Evolutionary conservation across 2,329 filamentous ascomycete species (phyloP).

Genomic region (Colletotrichum sp.): DNA sequence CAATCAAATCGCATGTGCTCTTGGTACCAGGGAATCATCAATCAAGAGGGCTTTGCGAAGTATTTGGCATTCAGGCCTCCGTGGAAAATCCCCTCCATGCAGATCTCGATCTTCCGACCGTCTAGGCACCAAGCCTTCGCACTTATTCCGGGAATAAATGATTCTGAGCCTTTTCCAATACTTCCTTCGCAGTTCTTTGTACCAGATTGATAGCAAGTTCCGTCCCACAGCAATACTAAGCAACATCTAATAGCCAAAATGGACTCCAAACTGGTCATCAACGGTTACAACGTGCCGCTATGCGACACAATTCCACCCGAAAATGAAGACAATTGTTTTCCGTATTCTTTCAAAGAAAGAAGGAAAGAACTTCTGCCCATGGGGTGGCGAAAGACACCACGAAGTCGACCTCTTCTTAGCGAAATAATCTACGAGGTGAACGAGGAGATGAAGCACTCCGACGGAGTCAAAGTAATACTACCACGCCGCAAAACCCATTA

Average conservation of each 20-base stretch:
- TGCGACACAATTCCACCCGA: neutral
- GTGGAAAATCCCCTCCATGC: neutral
- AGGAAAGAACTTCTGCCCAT: neutral
- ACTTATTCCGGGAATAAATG: neutral
- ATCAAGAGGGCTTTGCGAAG: rapidly evolving
- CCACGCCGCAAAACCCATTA: rapidly evolving
- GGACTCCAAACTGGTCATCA: neutral
- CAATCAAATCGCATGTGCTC: rapidly evolving
- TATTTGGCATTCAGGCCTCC: neutral
- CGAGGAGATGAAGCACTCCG: neutral
- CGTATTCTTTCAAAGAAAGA: neutral
- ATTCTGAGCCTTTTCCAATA: rapidly evolving
- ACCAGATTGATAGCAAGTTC: rapidly evolving
- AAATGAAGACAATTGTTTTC: neutral
- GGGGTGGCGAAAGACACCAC: neutral
- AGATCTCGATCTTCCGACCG: neutral
- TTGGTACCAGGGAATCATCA: neutral
- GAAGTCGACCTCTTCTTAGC: neutral
- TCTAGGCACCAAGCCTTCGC: neutral
- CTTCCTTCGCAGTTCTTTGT: rapidly evolving
- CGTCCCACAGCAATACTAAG: rapidly evolving
- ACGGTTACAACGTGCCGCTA: neutral
- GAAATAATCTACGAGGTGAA: neutral
- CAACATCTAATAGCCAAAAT: rapidly evolving
- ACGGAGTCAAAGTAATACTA: neutral